Evolutionary conservation across 1,284 basidiomycete species (phyloP).

Genomic region (Irpex rosettiformis): DNA sequence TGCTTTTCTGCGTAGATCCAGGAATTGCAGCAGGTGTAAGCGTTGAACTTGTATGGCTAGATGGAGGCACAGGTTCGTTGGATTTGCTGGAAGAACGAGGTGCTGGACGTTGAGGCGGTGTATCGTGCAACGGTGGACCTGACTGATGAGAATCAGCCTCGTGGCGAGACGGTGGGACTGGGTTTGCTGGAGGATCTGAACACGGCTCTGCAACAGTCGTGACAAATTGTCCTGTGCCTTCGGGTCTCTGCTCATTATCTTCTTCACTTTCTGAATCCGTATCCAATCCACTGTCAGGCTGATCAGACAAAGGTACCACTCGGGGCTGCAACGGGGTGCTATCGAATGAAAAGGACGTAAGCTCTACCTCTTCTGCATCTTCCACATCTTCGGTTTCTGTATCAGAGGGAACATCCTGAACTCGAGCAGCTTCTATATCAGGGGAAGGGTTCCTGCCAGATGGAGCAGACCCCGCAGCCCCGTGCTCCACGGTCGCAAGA

Average conservation of each 20-base stretch:
- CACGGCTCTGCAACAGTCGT: not conserved
- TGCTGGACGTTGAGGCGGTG: constrained; percentile 19
- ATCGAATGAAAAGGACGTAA: constrained; percentile 73
- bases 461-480: constrained; percentile 26
- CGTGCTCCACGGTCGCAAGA: constrained; percentile 1
- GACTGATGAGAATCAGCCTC: constrained; percentile 2
- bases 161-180: not conserved
- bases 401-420: constrained; percentile 43
- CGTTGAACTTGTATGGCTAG: constrained; percentile 13
- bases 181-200: not conserved
- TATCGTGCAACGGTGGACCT: constrained; percentile 10
- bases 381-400: constrained; percentile 49
- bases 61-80: constrained; percentile 16
- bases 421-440: constrained; percentile 42
- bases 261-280: constrained; percentile 20
- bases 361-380: constrained; percentile 61
- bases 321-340: constrained; percentile 41
- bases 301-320: constrained; percentile 30
- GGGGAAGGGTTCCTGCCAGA: constrained; percentile 24
- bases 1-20: constrained; percentile 49
- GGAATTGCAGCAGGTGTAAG: constrained; percentile 47
- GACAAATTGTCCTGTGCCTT: constrained; percentile 1
- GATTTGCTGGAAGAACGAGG: constrained; percentile 12
- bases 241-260: not conserved
- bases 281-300: constrained; percentile 12